Evolutionary conservation across 2,329 filamentous ascomycete genomes (phyloP).

Genomic region (Byssoonygena ceratinophila): DNA sequence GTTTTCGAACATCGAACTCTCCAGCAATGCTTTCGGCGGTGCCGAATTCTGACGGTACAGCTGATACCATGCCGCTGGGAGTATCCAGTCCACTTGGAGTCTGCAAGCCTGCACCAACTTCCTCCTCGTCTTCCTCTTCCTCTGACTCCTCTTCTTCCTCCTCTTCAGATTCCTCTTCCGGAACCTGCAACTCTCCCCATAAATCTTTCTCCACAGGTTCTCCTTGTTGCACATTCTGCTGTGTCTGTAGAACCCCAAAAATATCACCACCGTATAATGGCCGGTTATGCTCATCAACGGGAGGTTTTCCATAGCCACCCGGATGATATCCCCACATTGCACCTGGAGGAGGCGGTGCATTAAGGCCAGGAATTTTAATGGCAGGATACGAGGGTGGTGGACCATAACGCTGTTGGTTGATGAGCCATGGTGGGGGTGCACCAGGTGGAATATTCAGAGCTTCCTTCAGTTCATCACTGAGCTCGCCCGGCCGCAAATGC

Average conservation of each 20-base stretch:
- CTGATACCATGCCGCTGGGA: constrained; percentile 67
- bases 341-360: constrained; percentile 80
- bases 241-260: constrained; percentile 63
- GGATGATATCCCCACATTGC: constrained; percentile 92
- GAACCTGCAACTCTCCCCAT: constrained; percentile 84
- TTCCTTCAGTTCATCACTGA: constrained; percentile 81
- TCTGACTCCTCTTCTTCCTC: constrained; percentile 65
- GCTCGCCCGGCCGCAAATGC: constrained; percentile 78
- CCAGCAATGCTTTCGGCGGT: constrained; percentile 67
- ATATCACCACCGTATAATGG: constrained; percentile 91
- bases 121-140: constrained; percentile 54
- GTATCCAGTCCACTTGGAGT: constrained; percentile 71
- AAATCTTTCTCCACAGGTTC: constrained; percentile 77
- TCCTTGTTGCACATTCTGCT: constrained; percentile 52
- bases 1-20: constrained; percentile 85
- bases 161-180: constrained; percentile 58
- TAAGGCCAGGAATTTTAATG: constrained; percentile 88
- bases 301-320: constrained; percentile 91
- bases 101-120: constrained; percentile 54
- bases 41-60: constrained; percentile 67
- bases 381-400: constrained; percentile 90
- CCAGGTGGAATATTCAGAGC: constrained; percentile 88
- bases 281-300: constrained; percentile 83
- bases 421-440: constrained; percentile 90
- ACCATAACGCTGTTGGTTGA: constrained; percentile 90